These are phyloP conservation scores for Nepenthes mirabilis DNA, from an alignment of 148 eudicot genomes.

Conservation along the genomic window DNA sequence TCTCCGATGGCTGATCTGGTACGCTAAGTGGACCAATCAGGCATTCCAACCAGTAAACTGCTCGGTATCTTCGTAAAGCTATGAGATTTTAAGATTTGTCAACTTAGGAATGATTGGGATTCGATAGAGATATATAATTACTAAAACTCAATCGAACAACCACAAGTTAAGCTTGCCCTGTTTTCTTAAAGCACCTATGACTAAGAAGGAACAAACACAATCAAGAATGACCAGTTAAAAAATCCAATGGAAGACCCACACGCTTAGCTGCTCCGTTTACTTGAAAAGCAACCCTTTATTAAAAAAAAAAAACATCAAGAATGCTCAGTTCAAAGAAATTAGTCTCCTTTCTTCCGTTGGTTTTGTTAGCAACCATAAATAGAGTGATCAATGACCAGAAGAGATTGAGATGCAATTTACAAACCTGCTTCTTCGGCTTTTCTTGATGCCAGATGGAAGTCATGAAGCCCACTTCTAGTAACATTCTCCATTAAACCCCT, in stretches of 20 bases:
- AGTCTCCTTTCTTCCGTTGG: not conserved
- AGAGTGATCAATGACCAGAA: slow-evolving; percentile 4
- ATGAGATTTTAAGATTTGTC: not conserved
- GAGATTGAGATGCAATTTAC: not conserved
- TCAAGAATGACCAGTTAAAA: too few species aligned
- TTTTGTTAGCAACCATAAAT: not conserved
- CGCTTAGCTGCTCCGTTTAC: too few species aligned
- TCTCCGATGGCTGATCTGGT: slow-evolving; percentile 52
- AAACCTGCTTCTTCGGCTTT: slow-evolving; percentile 93
- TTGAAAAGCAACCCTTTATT: too few species aligned
- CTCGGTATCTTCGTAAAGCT: slow-evolving; percentile 69
- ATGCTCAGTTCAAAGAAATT: not conserved
- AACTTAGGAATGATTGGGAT: not conserved
- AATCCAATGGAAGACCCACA: too few species aligned
- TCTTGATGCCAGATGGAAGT: slow-evolving; percentile 67
- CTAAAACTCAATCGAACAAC: slow-evolving; percentile 2
- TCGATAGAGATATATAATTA: not conserved
- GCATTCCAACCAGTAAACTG: slow-evolving; percentile 67
- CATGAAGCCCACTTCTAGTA: slow-evolving; percentile 31
- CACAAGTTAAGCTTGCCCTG: too few species aligned
- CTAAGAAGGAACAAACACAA: too few species aligned
- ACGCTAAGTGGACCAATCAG: slow-evolving; percentile 60
- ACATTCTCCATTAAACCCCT: slow-evolving; percentile 47
- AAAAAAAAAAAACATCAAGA: not conserved
- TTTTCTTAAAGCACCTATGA: too few species aligned